Base-by-base conservation (phyloP, 208 protist genomes). In the Leishmania martiniquensis region DNA sequence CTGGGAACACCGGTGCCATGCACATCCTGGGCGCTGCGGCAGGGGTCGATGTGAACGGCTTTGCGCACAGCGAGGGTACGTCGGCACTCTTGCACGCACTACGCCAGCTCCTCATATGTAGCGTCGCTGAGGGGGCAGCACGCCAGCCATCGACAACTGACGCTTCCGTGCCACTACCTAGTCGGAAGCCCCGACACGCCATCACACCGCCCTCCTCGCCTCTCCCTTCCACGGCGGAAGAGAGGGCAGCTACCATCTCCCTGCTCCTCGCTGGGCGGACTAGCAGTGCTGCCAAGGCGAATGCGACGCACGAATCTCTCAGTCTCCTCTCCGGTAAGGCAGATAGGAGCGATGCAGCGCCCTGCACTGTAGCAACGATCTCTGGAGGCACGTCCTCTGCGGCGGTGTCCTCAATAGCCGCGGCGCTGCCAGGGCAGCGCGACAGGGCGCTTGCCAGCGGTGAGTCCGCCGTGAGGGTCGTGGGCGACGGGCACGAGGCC, bases 81-180 rank as follows among this genome's bases (percentile, higher is more conserved):
- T 87, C 82, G 3, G 77, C 83, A n/a, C 77, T 89, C 44, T 77
- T 82, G 29, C 80, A 83, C 67, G 78, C 82, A 5, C 54, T 86
- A 42, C 86, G 86, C n/a, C 78, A 81, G 67, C 80, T 72, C 39
- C 59, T 83, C 39, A 10, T 37, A 9, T 79, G 74, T 32, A 62
- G 57, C 42, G 32, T 55, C n/a, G 9, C 49, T 37, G 49, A 51
- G 32, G 39, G 52, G 20, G 52, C 37, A 44, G 29, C 52, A 9
- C 49, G 39, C 20, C 70, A 72, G 32, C 32, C 68, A 29, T 17
- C 47, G 6, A 15, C 29, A 12, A 57, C 47, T 4, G 42, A 29
- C n/a, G 25, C 44, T 34, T 52, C n/a, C 13, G 45, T 17, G 49
- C 5, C 68, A 15, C 3, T 9, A 59, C 68, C 20, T 6, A 25